Base-by-base conservation (phyloP, 495 filamentous ascomycete genomes). In the Tuber melanosporum region DNA sequence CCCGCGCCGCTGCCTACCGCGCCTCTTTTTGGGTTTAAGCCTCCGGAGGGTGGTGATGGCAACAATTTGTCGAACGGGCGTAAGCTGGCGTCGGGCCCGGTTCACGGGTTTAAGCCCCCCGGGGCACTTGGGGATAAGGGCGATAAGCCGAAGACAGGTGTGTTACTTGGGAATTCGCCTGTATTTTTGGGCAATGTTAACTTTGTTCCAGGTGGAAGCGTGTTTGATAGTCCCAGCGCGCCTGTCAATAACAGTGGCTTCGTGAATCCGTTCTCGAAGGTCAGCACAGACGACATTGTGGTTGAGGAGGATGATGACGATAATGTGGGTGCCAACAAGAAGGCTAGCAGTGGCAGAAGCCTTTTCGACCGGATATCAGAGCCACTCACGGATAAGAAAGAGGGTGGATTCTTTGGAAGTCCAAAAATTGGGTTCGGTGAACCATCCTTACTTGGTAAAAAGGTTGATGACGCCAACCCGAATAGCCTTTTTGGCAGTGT, bases 291-390 rank as follows among this genome's bases (percentile, higher is more conserved):
- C 0, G 75, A 78, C 47, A 70, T 77, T 5, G 73, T 74, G 32
- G 81, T 82, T 43, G 78, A 77, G 22, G 77, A 82, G 7, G 73
- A 72, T 46, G 78, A 78, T 26, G 77, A 76, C n/a, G 76, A 76
- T 12, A 43, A 66, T 17, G 75, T n/a, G 49, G 70, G 74, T 44
- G 43, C 19, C 19, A 77, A 79, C 36, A 57, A 81, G 69, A 76
- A 79, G 46, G 42, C 72, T 36, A 39, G 73, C 44, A 69, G 71
- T 71, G 76, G 66, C 7, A 73, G 76, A 36, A 78, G 80, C 70
- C 71, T 82, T 7, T 82, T 82, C 43, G 80, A 72, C 26, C 81
- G 81, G 22, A 62, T 80, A 43, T 73, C 70, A 3, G 77, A 82
- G 32, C 77, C 81, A 20, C 26, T 36, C 26, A 10, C 57, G 57